Evolutionary conservation across 495 filamentous ascomycete species (phyloP), one percentile per base, ranked within the genome.

Genomic region (Opeltia flavorubescens): DNA sequence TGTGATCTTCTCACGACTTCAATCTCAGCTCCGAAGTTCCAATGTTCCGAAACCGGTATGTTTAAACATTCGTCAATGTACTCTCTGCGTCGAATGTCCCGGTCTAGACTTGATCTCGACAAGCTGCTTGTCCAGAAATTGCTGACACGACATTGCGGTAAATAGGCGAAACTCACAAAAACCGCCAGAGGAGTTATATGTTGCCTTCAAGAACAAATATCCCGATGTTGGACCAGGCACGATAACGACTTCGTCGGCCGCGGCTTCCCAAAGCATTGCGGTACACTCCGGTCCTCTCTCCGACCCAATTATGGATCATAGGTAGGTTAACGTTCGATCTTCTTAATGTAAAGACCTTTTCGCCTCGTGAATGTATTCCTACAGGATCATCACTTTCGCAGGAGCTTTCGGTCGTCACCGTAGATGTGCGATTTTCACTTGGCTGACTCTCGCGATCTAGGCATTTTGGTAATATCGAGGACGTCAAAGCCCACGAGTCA

Each of bases 121-220:
- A 21, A 11, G 6, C 23, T 38, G 25, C 11, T 40, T 4, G 21
- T 28, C 38, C 39, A 24, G 6, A 9, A 15, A 0, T 24, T 4
- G 36, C 50, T 50, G 43, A 50, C 35, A 47, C 36, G 11, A 15
- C 25, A 24, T 15, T 15, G 7, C n/a, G 34, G 28, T 31, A 20
- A 38, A 18, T 44, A 93, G 86, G 55, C 84, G 78, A 55, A 88
- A 78, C 56, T 78, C 83, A 36, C 87, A 88, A 64, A 95, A 94
- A 69, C 88, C 88, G 33, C 78, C 74, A 56, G 80, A 85, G 54
- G 86, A 89, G 51, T 74, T 95, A 54, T 79, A 89, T 68, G 80
- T 74, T 59, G 78, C 75, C 65, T 95, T 95, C 69, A 82, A 82
- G 58, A 78, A 82, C 48, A 77, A 71, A 47, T 94, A 89, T 55